Base-by-base conservation (phyloP, 768 basidiomycete species). In the Myochromella boudieri region DNA sequence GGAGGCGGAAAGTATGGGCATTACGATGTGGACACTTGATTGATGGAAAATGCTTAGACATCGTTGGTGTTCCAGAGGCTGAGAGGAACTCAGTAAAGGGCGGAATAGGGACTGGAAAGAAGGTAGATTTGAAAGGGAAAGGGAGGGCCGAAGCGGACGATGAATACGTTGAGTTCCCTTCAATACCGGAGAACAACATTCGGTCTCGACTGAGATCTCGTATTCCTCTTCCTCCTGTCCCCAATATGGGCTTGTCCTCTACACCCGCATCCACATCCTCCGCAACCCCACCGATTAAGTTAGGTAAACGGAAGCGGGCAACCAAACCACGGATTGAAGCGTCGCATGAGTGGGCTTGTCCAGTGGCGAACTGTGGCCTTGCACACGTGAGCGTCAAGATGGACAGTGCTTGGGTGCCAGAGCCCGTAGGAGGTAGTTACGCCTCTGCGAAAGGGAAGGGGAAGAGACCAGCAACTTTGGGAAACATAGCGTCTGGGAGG, bases 11-110 rank as follows among this genome's bases (percentile, higher is more conserved):
- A 33, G 65, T 91, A 6, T 91, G 87, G 88, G 81, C 76, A 1
- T 64, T 91, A 49, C 70, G 85, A 31, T 91, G 88, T 42, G 88
- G 88, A 0, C 89, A 91, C 59, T 63, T 91, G 55, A 72, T 91
- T 0, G 88, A 91, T 53, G 89, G 86, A 39, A 87, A 84, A 61
- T 91, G 88, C 54, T 64, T 85, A 1, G 74, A 75, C 49, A 69
- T 75, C 52, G 54, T 91, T 39, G 81, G 83, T 80, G 2, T 39
- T 29, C 28, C 56, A 32, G 46, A 48, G 15, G 38, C 26, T 8
- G 51, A 59, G 21, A 31, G 31, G 29, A 10, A 15, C 39, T 39
- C 33, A 25, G 25, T 42, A 59, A 42, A 52, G 39, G 18, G 24
- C 46, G 27, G 29, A 27, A 17, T 25, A 2, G 37, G 20, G 45